phyloP scores from a whole-genome alignment of 1,284 basidiomycete species.

The Tilletia setariae region DNA sequence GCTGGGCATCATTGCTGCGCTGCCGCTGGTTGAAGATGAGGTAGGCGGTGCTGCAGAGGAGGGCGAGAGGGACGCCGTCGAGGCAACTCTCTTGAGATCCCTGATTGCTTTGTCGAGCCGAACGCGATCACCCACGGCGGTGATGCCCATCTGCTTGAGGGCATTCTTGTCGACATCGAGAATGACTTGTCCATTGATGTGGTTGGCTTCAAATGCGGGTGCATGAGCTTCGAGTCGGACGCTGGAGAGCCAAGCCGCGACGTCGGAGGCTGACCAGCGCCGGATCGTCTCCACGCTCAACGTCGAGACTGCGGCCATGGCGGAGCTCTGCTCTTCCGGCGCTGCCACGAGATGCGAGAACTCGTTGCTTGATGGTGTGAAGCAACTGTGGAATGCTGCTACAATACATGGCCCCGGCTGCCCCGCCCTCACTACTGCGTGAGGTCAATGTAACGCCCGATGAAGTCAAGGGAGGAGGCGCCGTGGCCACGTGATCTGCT shows the following conservation, averaged over 20 bases:
- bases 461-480: too few relatives aligned
- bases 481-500: too few relatives aligned
- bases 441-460: too few relatives aligned
- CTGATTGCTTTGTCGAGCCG: slow-evolving; percentile 50
- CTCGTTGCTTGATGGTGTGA: too few relatives aligned
- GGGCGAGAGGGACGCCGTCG: background rate
- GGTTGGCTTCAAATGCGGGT: slow-evolving; percentile 37
- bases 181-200: slow-evolving; percentile 47
- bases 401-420: too few relatives aligned
- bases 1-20: too few relatives aligned
- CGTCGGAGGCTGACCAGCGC: slow-evolving; percentile 30
- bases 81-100: slow-evolving; percentile 28
- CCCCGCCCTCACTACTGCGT: too few relatives aligned
- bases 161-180: slow-evolving; percentile 45
- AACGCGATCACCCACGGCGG: slow-evolving; percentile 47
- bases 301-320: slow-evolving; percentile 2
- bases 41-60: background rate
- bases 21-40: slow-evolving; percentile 12
- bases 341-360: too few relatives aligned
- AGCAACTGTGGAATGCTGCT: too few relatives aligned
- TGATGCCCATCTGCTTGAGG: slow-evolving; percentile 52
- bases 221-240: slow-evolving; percentile 38
- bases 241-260: slow-evolving; percentile 39
- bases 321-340: too few relatives aligned
- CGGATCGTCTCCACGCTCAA: slow-evolving; percentile 17